A percentile compares a stretch with the other conserved stretches of the same genome.
These are phyloP conservation scores for Diplodia seriata DNA, from an alignment of 2,329 filamentous ascomycete species.

Conservation along the genomic window DNA sequence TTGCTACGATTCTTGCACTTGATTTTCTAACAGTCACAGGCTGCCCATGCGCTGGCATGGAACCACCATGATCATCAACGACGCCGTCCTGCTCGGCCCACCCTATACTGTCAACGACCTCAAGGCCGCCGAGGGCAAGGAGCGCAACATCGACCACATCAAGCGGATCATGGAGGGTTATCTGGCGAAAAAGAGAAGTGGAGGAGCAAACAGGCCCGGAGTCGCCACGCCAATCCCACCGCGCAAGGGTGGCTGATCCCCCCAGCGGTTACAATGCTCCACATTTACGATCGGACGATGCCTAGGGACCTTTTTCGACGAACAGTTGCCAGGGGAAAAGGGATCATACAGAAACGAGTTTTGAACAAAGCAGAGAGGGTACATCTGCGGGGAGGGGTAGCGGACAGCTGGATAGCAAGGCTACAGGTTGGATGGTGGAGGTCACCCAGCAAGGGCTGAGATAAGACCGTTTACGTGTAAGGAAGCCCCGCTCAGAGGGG, in stretches of 20 bases:
- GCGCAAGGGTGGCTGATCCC: constrained; percentile 37
- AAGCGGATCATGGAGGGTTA: constrained; percentile 55
- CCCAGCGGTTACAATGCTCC: not conserved
- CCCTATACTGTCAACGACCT: constrained; percentile 66
- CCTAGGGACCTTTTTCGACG: not conserved
- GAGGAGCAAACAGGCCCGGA: constrained; percentile 32
- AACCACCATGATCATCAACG: constrained; percentile 65
- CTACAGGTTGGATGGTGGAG: constrained; percentile 15
- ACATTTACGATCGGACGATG: not conserved
- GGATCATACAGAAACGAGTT: not conserved
- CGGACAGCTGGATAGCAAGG: constrained; percentile 8
- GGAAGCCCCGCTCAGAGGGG: constrained; percentile 11
- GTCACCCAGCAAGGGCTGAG: not conserved
- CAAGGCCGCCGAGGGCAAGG: constrained; percentile 52
- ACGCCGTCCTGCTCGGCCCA: constrained; percentile 64
- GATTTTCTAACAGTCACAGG: constrained; percentile 37
- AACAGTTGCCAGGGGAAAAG: not conserved
- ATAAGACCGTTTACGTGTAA: constrained; percentile 15
- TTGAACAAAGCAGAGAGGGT: not conserved
- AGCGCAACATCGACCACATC: constrained; percentile 51
- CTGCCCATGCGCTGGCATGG: constrained; percentile 67
- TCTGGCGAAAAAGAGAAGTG: constrained; percentile 52
- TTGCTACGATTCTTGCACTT: not conserved
- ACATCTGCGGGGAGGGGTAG: not conserved
- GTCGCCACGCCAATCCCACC: constrained; percentile 37